A percentile compares a stretch with the other conserved stretches of the same genome.
Conservation (phyloP, 805 yeast species). For the Sporopachydermia quercuum region DNA sequence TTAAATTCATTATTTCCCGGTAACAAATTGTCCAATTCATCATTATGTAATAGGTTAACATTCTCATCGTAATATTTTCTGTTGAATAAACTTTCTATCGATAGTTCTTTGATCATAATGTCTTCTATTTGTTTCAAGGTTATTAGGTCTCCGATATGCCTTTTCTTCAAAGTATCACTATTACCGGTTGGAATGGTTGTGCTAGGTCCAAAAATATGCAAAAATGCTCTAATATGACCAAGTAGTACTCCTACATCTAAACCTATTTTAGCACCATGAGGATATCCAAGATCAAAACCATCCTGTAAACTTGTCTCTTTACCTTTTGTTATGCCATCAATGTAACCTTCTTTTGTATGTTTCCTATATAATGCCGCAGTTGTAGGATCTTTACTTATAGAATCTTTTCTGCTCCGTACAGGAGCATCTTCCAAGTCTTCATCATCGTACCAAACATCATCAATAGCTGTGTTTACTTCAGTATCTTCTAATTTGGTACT, state of each 20-base stretch:
- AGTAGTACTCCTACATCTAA: slow-evolving; percentile 47
- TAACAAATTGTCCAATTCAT: too few relatives aligned
- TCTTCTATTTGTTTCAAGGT: neutral
- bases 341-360: slow-evolving; percentile 69
- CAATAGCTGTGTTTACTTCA: slow-evolving; percentile 7
- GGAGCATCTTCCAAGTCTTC: slow-evolving; percentile 13
- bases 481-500: neutral
- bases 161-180: slow-evolving; percentile 16
- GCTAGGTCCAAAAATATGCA: neutral
- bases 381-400: slow-evolving; percentile 7
- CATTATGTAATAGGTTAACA: slow-evolving; percentile 21
- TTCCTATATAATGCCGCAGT: slow-evolving; percentile 32
- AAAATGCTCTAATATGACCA: slow-evolving; percentile 22
- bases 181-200: neutral
- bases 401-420: neutral
- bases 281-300: slow-evolving; percentile 75
- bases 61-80: slow-evolving; percentile 37
- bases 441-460: slow-evolving; percentile 24
- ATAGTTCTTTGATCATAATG: slow-evolving; percentile 28
- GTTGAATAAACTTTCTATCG: slow-evolving; percentile 42
- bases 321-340: slow-evolving; percentile 60
- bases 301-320: slow-evolving; percentile 57
- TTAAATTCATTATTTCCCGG: too few relatives aligned
- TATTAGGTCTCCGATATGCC: slow-evolving; percentile 12
- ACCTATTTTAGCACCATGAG: slow-evolving; percentile 61